phyloP scores from a whole-genome alignment of 306 rosid species.

The Acacia crassicarpa region DNA sequence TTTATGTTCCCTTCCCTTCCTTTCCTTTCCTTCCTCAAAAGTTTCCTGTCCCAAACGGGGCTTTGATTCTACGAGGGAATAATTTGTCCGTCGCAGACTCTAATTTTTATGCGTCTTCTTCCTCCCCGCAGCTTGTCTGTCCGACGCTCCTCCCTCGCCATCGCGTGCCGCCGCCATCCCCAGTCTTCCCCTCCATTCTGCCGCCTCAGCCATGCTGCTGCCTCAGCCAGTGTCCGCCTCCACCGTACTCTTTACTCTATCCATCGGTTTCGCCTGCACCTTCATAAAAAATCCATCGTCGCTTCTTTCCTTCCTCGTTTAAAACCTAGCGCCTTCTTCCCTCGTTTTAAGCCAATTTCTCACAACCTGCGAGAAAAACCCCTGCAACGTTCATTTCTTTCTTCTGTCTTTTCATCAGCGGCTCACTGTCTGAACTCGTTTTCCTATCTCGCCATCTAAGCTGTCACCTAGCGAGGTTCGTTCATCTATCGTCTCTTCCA shows the following conservation, averaged over 20 bases:
- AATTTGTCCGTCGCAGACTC: too few relatives aligned
- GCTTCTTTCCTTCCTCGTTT: not conserved
- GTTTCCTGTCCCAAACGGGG: too few relatives aligned
- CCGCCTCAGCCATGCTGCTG: too few relatives aligned
- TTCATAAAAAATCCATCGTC: not conserved
- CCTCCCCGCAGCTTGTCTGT: too few relatives aligned
- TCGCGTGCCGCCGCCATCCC: too few relatives aligned
- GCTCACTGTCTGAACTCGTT: not conserved
- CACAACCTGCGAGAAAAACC: not conserved
- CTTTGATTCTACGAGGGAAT: too few relatives aligned
- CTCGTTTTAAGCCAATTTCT: not conserved
- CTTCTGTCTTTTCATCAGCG: not conserved
- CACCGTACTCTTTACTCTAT: not conserved
- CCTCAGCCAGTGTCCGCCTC: too few relatives aligned
- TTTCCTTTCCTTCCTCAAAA: too few relatives aligned
- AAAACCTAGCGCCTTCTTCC: not conserved
- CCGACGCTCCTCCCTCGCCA: too few relatives aligned
- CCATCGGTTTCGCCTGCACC: not conserved
- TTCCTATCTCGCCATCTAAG: not conserved
- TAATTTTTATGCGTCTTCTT: too few relatives aligned
- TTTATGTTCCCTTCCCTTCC: too few relatives aligned
- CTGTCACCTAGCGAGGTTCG: not conserved
- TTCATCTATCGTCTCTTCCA: not conserved
- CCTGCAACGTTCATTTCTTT: not conserved
- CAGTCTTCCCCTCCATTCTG: too few relatives aligned